Percentiles rank a stretch among this genome's conserved stretches.
Conservation (phyloP, 495 filamentous ascomycete species). For the Podospora tetraspora region DNA sequence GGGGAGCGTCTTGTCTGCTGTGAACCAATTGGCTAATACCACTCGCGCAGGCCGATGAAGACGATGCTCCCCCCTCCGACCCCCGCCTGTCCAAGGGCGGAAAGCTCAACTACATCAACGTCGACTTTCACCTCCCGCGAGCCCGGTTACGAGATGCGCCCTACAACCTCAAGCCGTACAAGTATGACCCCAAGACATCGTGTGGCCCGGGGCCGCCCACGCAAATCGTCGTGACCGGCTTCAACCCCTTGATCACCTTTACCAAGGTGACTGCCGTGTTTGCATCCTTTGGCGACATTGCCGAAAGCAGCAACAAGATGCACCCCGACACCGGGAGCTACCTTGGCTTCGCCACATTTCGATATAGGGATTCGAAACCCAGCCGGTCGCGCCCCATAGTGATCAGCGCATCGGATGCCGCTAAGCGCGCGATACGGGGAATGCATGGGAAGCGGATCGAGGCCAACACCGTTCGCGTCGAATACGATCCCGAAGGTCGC, state of each 20-base stretch:
- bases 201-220: constrained; percentile 83
- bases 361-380: constrained; percentile 70
- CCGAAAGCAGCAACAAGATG: constrained; percentile 81
- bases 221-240: constrained; percentile 86
- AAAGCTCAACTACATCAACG: constrained; percentile 52
- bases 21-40: constrained; percentile 48
- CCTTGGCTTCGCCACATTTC: constrained; percentile 84
- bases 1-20: constrained; percentile 53
- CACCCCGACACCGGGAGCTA: constrained; percentile 90
- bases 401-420: constrained; percentile 66
- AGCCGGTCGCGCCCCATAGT: constrained; percentile 40
- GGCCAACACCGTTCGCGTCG: constrained; percentile 65
- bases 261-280: constrained; percentile 76
- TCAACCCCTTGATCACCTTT: constrained; percentile 80
- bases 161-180: constrained; percentile 69
- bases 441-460: constrained; percentile 69
- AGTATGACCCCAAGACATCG: constrained; percentile 72
- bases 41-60: constrained; percentile 49
- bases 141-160: constrained; percentile 67
- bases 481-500: constrained; percentile 80
- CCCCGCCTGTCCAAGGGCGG: constrained; percentile 65
- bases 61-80: constrained; percentile 64
- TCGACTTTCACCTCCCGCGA: constrained; percentile 67
- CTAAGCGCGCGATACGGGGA: constrained; percentile 66
- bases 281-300: constrained; percentile 80